Percentiles rank a stretch among this genome's conserved stretches.
These are phyloP conservation scores for Calocybe gangraenosa DNA, from an alignment of 768 basidiomycete genomes.

Conservation along the genomic window DNA sequence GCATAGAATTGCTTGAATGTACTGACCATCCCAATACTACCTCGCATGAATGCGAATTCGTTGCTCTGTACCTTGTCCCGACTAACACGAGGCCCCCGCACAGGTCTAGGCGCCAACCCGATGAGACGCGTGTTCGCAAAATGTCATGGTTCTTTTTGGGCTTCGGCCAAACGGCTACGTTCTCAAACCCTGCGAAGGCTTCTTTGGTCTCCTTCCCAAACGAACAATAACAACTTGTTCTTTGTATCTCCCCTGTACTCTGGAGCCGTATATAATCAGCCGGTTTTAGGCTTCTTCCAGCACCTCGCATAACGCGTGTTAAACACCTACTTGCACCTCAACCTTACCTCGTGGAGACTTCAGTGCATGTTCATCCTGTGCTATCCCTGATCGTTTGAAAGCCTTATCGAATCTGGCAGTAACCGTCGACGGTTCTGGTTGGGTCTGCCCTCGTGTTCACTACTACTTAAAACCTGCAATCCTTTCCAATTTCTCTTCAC, in stretches of 20 bases:
- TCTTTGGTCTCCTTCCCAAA: conserved; percentile 23
- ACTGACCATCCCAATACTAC: no score
- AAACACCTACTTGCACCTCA: conserved; percentile 28
- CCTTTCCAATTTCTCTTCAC: conserved; percentile 44
- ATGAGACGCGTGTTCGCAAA: conserved; percentile 30
- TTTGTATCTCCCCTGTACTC: conserved; percentile 24
- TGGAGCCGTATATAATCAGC: conserved; percentile 16
- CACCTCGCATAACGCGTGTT: conserved; percentile 30
- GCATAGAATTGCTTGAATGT: no score
- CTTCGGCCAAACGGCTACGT: conserved; percentile 23
- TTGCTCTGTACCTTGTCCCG: conserved; percentile 11
- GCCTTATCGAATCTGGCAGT: conserved; percentile 31
- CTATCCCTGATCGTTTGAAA: conserved; percentile 37
- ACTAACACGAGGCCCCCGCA: conserved; percentile 31
- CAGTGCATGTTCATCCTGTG: conserved; percentile 47
- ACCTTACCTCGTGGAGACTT: conserved; percentile 42
- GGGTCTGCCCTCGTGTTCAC: conserved; percentile 23
- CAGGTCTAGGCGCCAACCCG: conserved; percentile 32
- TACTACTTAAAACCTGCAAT: conserved; percentile 44
- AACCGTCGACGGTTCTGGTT: conserved; percentile 14
- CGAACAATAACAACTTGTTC: conserved; percentile 38
- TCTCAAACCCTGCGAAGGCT: conserved; percentile 26
- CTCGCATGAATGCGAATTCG: no score
- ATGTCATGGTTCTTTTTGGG: conserved; percentile 19
- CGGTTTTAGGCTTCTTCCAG: conserved; percentile 19